Percentiles rank a stretch among this genome's conserved stretches.
These are phyloP conservation scores for Metschnikowia arizonensis DNA, from an alignment of 805 yeast species.

Conservation along the genomic window DNA sequence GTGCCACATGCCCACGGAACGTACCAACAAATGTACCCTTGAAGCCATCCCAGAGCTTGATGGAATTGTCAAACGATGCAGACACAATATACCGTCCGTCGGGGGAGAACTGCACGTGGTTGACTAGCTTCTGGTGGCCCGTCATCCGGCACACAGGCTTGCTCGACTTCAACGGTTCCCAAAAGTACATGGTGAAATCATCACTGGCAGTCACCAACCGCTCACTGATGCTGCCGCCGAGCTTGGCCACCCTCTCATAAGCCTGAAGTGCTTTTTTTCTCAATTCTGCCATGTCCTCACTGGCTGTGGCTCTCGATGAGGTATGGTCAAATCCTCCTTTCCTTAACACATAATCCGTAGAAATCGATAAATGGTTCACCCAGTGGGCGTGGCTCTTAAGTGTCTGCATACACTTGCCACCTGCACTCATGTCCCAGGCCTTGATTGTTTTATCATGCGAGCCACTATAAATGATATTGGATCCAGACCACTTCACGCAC, in stretches of 20 bases:
- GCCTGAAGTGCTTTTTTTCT: slow-evolving; percentile 51
- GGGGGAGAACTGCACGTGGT: slow-evolving; percentile 93
- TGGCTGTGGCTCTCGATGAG: slow-evolving; percentile 38
- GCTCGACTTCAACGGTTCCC: slow-evolving; percentile 81
- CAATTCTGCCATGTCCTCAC: slow-evolving; percentile 24
- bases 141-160: slow-evolving; percentile 94
- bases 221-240: slow-evolving; percentile 58
- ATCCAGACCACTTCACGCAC: slow-evolving; percentile 97
- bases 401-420: slow-evolving; percentile 74
- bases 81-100: slow-evolving; percentile 89
- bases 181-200: slow-evolving; percentile 94
- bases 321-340: slow-evolving; percentile 83
- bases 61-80: slow-evolving; percentile 92
- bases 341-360: slow-evolving; percentile 84
- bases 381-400: slow-evolving; percentile 93
- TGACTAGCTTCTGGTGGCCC: slow-evolving; percentile 95
- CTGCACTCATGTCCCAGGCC: slow-evolving; percentile 77
- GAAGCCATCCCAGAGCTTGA: slow-evolving; percentile 94
- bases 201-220: slow-evolving; percentile 92
- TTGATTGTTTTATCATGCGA: slow-evolving; percentile 93
- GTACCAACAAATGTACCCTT: slow-evolving; percentile 88
- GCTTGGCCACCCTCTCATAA: slow-evolving; percentile 58
- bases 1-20: slow-evolving; percentile 94
- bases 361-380: slow-evolving; percentile 90
- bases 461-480: slow-evolving; percentile 75